Percentiles rank a stretch among this genome's conserved stretches.
Conservation (phyloP, 345 rosid species). For the Angophora floribunda region DNA sequence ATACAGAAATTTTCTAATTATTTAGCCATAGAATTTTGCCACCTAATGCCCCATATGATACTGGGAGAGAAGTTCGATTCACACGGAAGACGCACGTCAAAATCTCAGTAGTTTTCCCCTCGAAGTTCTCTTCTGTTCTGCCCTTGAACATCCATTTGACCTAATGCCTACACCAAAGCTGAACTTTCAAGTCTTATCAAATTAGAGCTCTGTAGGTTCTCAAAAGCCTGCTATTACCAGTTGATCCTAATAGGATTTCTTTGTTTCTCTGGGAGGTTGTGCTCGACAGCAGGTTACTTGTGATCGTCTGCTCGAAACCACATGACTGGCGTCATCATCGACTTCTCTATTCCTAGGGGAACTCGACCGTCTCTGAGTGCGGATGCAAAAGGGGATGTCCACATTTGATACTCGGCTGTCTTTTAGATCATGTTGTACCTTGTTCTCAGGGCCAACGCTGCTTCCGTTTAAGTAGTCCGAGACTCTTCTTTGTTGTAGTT, state of each 20-base stretch:
- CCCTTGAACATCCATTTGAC: no score
- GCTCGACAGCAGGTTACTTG: no score
- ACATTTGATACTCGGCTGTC: neutral
- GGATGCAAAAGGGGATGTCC: neutral
- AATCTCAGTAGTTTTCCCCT: no score
- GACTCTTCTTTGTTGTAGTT: neutral
- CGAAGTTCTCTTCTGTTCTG: no score
- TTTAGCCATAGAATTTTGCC: neutral
- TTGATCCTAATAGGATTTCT: no score
- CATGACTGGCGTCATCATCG: neutral
- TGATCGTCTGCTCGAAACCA: neutral
- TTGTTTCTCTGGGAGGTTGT: no score
- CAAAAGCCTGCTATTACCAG: no score
- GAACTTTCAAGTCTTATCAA: no score
- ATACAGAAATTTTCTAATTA: neutral
- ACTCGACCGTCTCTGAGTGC: neutral
- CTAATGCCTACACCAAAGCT: no score
- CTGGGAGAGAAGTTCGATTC: no score
- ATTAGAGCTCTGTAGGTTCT: no score
- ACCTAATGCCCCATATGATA: neutral
- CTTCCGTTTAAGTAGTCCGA: neutral
- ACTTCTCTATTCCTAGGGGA: neutral
- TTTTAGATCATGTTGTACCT: neutral
- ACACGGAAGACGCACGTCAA: no score
- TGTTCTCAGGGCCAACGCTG: neutral